phyloP scores from a whole-genome alignment of 257 asterid species.

The Solanum rostratum region DNA sequence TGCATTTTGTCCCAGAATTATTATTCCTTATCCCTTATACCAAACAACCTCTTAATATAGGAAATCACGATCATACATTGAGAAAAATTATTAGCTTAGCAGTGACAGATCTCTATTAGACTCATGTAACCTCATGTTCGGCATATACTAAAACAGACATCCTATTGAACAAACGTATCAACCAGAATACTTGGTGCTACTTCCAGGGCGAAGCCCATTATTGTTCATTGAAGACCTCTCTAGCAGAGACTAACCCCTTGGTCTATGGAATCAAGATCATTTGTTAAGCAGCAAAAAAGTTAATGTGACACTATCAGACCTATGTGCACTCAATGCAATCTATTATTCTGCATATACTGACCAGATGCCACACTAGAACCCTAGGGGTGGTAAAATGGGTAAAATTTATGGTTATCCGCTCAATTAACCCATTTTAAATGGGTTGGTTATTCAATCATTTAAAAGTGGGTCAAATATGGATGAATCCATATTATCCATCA shows the following conservation, averaged over 20 bases:
- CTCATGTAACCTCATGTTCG: not conserved
- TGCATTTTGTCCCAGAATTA: not conserved
- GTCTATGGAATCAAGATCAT: not conserved
- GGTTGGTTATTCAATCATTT: too few species aligned
- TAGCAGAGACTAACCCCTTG: not conserved
- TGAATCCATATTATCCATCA: too few species aligned
- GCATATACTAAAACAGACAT: not conserved
- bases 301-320: not conserved
- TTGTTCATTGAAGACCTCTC: not conserved
- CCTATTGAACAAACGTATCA: not conserved
- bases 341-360: not conserved
- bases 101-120: not conserved
- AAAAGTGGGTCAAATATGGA: too few species aligned
- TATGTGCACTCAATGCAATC: not conserved
- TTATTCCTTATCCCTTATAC: not conserved
- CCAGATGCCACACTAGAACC: not conserved
- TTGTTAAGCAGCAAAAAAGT: not conserved
- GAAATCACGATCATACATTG: not conserved
- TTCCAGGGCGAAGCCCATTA: not conserved
- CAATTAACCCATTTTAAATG: too few species aligned
- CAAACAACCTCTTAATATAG: not conserved
- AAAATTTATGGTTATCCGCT: too few species aligned
- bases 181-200: not conserved
- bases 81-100: not conserved
- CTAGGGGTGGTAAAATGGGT: not conserved